These are phyloP conservation scores for Pseudomicrostroma phylloplanum DNA, from an alignment of 1,284 basidiomycete genomes.

Conservation along the genomic window DNA sequence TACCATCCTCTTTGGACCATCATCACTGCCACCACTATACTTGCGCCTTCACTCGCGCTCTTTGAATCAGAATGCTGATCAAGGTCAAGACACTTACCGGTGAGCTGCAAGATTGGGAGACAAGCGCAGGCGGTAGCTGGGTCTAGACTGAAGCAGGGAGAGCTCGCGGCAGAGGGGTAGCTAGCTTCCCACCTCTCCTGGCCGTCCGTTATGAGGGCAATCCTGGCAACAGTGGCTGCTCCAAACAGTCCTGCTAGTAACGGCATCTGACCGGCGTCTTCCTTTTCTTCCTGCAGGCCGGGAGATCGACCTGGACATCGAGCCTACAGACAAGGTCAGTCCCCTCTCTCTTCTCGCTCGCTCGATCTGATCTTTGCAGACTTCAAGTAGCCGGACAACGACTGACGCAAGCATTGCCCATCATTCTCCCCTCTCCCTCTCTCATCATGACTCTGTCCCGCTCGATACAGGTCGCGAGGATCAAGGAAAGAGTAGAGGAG, in stretches of 20 bases:
- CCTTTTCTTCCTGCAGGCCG: not conserved
- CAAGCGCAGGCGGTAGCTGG: too few species aligned
- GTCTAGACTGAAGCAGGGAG: too few species aligned
- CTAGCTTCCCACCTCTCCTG: too few species aligned
- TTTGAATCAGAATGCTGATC: constrained; percentile 17
- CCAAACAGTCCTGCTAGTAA: constrained; percentile 8
- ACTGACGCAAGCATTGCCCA: not conserved
- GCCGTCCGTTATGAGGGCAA: too few species aligned
- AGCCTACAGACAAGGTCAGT: constrained; percentile 76
- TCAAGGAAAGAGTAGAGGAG: constrained; percentile 98
- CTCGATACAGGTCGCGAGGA: constrained; percentile 79
- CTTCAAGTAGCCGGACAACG: too few species aligned
- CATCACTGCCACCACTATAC: too few species aligned
- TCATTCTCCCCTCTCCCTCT: not conserved
- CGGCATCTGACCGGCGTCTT: not conserved
- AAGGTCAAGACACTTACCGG: constrained; percentile 74
- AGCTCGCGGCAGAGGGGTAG: too few species aligned
- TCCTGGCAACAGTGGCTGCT: too few species aligned
- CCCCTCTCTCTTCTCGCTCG: too few species aligned
- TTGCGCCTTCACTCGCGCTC: too few species aligned
- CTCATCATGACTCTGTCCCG: not conserved
- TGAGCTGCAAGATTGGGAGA: not conserved
- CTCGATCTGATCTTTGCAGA: too few species aligned
- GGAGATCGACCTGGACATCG: constrained; percentile 93
- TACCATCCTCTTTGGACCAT: too few species aligned